Conservation (phyloP, 2,329 filamentous ascomycete genomes). For the Aspergillus alliaceus region DNA sequence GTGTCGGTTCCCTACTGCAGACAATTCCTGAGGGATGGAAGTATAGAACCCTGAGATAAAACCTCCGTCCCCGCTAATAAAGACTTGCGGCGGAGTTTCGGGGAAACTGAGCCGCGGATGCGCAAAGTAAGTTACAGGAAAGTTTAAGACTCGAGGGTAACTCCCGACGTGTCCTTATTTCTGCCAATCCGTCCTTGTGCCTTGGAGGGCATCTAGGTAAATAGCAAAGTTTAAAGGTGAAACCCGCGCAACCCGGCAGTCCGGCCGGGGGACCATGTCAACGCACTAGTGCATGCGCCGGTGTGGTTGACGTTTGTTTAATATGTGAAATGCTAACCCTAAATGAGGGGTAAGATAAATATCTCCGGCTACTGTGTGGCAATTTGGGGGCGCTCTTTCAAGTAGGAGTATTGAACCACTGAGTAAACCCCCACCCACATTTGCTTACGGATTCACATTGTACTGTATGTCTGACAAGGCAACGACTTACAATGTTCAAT, state of each 20-base stretch:
- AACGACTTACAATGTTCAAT: neutral
- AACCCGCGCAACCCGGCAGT: conserved; percentile 28
- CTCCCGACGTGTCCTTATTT: neutral
- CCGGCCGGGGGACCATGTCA: conserved; percentile 29
- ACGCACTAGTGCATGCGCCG: conserved; percentile 23
- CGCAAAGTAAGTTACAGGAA: neutral
- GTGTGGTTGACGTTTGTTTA: conserved; percentile 9
- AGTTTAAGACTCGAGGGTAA: neutral
- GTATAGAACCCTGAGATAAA: too few relatives aligned
- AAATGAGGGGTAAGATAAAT: neutral
- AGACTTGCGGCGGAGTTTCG: neutral
- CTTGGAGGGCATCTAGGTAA: neutral
- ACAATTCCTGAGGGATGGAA: too few relatives aligned
- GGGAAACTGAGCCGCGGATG: neutral
- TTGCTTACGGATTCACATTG: neutral
- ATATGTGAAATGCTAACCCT: neutral
- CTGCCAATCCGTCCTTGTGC: neutral
- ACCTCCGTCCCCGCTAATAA: neutral
- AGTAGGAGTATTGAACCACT: too few relatives aligned
- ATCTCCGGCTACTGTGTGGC: too few relatives aligned
- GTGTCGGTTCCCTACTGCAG: too few relatives aligned
- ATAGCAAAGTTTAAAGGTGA: conserved; percentile 22
- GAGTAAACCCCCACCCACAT: neutral
- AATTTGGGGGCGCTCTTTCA: too few relatives aligned
- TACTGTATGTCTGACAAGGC: neutral